Percentiles rank a stretch among this genome's conserved stretches.
phyloP scores from a whole-genome alignment of 176 grass and related monocot species.

The Musa itinerans region DNA sequence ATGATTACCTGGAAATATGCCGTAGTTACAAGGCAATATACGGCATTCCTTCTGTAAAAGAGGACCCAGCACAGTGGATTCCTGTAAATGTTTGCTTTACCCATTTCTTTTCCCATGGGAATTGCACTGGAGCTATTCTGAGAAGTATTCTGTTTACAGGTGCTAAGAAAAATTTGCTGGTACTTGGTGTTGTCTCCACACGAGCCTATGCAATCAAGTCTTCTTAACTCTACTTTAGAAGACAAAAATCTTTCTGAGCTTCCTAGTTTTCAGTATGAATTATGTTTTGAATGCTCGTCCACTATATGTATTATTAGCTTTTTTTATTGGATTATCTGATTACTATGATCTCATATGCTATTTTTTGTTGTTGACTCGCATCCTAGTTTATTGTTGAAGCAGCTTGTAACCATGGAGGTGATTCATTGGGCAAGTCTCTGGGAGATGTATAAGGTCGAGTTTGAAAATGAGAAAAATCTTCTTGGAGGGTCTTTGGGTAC shows the following conservation, averaged over 20 bases:
- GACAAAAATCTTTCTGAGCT: slow-evolving; percentile 95
- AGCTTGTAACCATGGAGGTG: slow-evolving; percentile 95
- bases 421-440: slow-evolving; percentile 81
- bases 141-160: slow-evolving; percentile 30
- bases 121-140: neutral
- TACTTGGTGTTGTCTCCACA: slow-evolving; percentile 72
- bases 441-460: slow-evolving; percentile 66
- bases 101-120: neutral
- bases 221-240: slow-evolving; percentile 81
- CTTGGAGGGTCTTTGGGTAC: slow-evolving; percentile 60
- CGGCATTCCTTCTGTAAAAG: slow-evolving; percentile 80
- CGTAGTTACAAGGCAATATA: slow-evolving; percentile 92
- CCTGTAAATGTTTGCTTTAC: slow-evolving; percentile 40
- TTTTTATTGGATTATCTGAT: too few relatives aligned
- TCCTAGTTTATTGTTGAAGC: slow-evolving; percentile 62
- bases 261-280: slow-evolving; percentile 61
- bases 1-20: slow-evolving; percentile 92
- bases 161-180: slow-evolving; percentile 97
- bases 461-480: slow-evolving; percentile 75
- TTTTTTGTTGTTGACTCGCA: neutral
- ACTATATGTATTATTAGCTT: neutral
- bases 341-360: neutral
- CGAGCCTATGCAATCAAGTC: slow-evolving; percentile 88
- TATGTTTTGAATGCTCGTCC: neutral
- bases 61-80: slow-evolving; percentile 68